Percentiles rank a stretch among this genome's conserved stretches.
phyloP scores from a whole-genome alignment of 768 basidiomycete genomes.

The Tremella fuciformis region DNA sequence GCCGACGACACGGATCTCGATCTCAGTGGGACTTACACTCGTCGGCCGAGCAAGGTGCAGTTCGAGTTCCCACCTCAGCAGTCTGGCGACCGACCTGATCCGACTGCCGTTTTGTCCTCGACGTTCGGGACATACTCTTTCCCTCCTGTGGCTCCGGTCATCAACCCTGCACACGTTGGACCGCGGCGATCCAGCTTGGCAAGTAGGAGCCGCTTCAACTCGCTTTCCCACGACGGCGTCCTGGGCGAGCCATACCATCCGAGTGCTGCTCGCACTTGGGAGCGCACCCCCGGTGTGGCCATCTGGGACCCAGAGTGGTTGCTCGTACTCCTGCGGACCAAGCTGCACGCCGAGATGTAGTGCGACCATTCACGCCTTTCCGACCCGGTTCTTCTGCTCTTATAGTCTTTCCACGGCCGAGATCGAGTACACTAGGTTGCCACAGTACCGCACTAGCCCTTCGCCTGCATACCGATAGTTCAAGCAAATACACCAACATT shows the following conservation, averaged over 20 bases:
- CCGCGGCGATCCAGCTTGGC: constrained; percentile 13
- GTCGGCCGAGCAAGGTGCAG: constrained; percentile 50
- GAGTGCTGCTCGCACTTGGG: neutral
- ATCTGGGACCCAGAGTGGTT: constrained; percentile 49
- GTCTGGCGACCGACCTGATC: neutral
- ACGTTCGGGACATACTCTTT: neutral
- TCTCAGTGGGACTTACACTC: constrained; percentile 1
- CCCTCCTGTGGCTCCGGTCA: neutral
- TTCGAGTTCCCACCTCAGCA: constrained; percentile 31
- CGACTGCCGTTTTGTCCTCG: neutral
- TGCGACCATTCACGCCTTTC: neutral
- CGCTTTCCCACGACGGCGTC: constrained; percentile 2
- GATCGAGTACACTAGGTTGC: too few relatives aligned
- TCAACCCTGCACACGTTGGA: neutral
- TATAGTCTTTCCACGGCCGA: too few relatives aligned
- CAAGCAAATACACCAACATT: too few relatives aligned
- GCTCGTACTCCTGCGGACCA: constrained; percentile 34
- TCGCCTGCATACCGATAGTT: too few relatives aligned
- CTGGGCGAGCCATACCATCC: neutral
- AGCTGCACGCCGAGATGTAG: constrained; percentile 34
- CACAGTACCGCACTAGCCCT: too few relatives aligned
- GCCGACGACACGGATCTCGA: neutral
- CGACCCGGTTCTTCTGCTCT: too few relatives aligned
- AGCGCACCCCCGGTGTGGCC: constrained; percentile 25
- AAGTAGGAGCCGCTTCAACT: constrained; percentile 8